Evolutionary conservation across 1,284 basidiomycete species (phyloP).

Genomic region (Phenoliferia sp.): DNA sequence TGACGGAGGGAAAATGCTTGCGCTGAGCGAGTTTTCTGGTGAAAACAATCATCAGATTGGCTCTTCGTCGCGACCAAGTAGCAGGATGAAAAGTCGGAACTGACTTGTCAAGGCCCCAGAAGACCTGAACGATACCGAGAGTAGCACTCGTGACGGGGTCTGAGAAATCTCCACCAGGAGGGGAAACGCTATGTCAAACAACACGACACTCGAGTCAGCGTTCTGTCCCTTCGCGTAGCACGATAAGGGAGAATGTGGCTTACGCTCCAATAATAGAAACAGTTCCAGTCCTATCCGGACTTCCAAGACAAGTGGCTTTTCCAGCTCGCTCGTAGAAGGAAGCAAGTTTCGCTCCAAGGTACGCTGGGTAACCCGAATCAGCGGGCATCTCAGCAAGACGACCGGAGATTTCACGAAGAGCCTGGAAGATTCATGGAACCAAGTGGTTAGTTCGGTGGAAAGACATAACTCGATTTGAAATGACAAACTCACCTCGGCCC

Average conservation of each 20-base stretch:
- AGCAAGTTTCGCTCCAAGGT: slow-evolving; percentile 91
- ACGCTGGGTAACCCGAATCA: slow-evolving; percentile 97
- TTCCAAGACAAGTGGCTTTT: slow-evolving; percentile 87
- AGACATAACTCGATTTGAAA: too few relatives aligned
- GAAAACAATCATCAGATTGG: not conserved
- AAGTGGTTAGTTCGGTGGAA: too few relatives aligned
- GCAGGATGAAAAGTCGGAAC: not conserved
- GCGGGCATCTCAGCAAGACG: slow-evolving; percentile 99
- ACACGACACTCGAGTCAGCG: not conserved
- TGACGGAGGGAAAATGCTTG: slow-evolving; percentile 60
- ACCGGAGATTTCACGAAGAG: slow-evolving; percentile 97
- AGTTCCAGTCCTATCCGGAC: slow-evolving; percentile 80
- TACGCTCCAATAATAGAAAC: slow-evolving; percentile 98
- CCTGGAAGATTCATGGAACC: too few relatives aligned
- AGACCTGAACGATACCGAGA: slow-evolving; percentile 97
- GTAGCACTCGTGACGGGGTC: slow-evolving; percentile 98
- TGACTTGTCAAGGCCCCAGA: slow-evolving; percentile 69
- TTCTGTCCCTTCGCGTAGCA: not conserved
- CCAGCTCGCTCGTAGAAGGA: slow-evolving; percentile 99
- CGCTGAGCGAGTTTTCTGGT: slow-evolving; percentile 89
- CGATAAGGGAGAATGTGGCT: slow-evolving; percentile 44
- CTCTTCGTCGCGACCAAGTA: too few relatives aligned
- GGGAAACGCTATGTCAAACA: not conserved
- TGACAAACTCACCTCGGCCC: too few relatives aligned
- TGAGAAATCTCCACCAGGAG: slow-evolving; percentile 71